These are phyloP conservation scores for Sclerotinia glacialis DNA, from an alignment of 2,329 filamentous ascomycete genomes.

Conservation along the genomic window DNA sequence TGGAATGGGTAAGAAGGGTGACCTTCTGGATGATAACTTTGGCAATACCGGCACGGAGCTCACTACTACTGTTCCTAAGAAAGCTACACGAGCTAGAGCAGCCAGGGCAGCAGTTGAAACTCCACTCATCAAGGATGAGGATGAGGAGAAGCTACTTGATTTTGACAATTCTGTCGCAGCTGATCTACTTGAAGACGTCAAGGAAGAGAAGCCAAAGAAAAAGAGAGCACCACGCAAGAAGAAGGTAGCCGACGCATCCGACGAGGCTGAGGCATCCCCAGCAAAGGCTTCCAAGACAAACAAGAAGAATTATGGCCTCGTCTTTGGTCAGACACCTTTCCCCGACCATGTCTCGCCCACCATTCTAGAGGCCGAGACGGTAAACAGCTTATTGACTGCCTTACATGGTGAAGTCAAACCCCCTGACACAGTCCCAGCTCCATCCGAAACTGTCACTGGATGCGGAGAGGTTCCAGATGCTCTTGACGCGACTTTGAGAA, in stretches of 20 bases:
- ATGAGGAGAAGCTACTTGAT: constrained; percentile 15
- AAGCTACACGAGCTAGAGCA: background rate
- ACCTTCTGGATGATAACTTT: constrained; percentile 23
- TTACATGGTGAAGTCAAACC: constrained; percentile 63
- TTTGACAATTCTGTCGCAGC: background rate
- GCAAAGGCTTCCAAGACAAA: constrained; percentile 31
- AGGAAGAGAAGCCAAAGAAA: constrained; percentile 21
- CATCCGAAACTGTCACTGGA: constrained; percentile 69
- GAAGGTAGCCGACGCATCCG: constrained; percentile 20
- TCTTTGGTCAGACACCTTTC: constrained; percentile 61
- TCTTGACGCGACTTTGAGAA: constrained; percentile 53
- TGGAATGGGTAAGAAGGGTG: constrained; percentile 47
- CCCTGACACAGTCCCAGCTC: constrained; percentile 65
- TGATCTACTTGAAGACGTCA: background rate
- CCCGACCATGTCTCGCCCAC: constrained; percentile 66
- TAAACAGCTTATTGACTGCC: constrained; percentile 61
- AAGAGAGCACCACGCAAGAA: constrained; percentile 24
- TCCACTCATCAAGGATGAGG: constrained; percentile 4
- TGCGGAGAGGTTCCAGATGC: constrained; percentile 57
- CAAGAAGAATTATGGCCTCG: constrained; percentile 51
- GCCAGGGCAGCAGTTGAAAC: background rate
- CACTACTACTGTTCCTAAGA: background rate
- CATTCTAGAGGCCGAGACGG: constrained; percentile 64
- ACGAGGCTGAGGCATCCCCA: background rate
- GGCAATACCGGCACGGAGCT: background rate